Evolutionary conservation across 495 filamentous ascomycete genomes (phyloP), one percentile per base, ranked within the genome.

Genomic region (Rostrohypoxylon terebratum): DNA sequence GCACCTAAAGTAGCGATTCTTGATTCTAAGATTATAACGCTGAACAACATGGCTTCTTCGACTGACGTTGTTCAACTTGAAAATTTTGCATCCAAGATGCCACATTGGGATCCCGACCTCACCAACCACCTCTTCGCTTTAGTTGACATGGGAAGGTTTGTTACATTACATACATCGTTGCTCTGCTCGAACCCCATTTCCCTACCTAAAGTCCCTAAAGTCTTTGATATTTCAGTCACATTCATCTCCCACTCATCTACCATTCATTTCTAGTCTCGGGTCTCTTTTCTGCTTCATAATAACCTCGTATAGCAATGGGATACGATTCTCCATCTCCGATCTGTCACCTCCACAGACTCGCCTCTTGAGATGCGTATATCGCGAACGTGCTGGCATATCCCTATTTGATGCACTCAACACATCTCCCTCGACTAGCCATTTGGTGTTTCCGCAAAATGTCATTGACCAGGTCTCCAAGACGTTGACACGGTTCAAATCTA

Each of bases 271-370:
- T 18, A 51, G 6, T 18, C 34, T 8, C n/a, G 1, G 18, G 0
- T 62, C 28, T 21, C 20, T 70, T 68, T 16, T 62, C 36, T 68
- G 7, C 20, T 59, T 23, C 45, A 57, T 62, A 61, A 20, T 68
- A 69, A 70, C 55, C n/a, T 59, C 36, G 33, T 42, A 18, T 44
- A 97, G 94, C 83, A 98, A 98, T 86, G 94, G 94, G 67, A 95
- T 98, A 72, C 94, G 94, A 48, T 97, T 97, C 83, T 95, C 92
- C 8, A 93, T 98, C 66, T 92, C 94, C 8, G 88, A 93, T 62
- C 86, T 97, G 33, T 86, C 90, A 1, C 88, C 90, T 7, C 88
- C 90, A 1, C 88, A 83, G 3, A 82, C 90, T 14, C 90, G 94
- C 13, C 86, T 94, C 33, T 85, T 97, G 28, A 91, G 86, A 16